phyloP scores from a whole-genome alignment of 495 filamentous ascomycete species.

The Haplographium delicatum region DNA sequence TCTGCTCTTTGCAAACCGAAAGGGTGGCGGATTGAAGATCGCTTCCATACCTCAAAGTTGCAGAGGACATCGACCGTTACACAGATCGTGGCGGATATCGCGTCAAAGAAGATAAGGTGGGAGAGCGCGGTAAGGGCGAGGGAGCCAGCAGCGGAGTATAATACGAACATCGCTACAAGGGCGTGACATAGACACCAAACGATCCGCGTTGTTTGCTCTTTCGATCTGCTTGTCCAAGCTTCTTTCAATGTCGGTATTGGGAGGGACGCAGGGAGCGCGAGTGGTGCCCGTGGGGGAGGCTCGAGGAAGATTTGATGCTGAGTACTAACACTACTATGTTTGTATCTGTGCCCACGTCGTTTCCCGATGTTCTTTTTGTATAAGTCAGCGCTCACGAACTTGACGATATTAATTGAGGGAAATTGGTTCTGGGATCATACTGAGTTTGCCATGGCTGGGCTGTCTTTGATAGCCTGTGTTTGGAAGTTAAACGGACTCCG shows the following conservation, averaged over 20 bases:
- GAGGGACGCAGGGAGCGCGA: conserved; percentile 86
- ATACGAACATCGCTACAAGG: conserved; percentile 70
- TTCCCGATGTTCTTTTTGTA: conserved; percentile 68
- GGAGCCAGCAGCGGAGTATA: conserved; percentile 81
- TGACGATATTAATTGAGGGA: conserved; percentile 2
- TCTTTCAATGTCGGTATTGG: conserved; percentile 90
- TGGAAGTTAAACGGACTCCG: conserved; percentile 87
- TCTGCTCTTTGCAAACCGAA: conserved; percentile 91
- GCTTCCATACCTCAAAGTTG: conserved; percentile 97
- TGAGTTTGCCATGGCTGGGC: conserved; percentile 66
- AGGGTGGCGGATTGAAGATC: conserved; percentile 86
- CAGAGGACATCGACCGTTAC: conserved; percentile 86
- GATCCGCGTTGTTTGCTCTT: conserved; percentile 73
- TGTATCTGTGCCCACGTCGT: conserved; percentile 93
- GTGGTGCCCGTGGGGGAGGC: conserved; percentile 79
- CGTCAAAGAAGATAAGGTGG: conserved; percentile 91
- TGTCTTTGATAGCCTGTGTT: conserved; percentile 70
- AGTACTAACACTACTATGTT: conserved; percentile 85
- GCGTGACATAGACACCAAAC: conserved; percentile 90
- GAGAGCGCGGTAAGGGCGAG: conserved; percentile 89
- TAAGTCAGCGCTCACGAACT: conserved; percentile 8
- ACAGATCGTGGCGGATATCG: conserved; percentile 86
- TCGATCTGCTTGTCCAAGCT: conserved; percentile 78
- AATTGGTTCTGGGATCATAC: conserved; percentile 42
- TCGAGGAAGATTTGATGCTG: conserved; percentile 93